Base-by-base conservation (phyloP, 2,329 filamentous ascomycete species). In the Cytospora schulzeri region DNA sequence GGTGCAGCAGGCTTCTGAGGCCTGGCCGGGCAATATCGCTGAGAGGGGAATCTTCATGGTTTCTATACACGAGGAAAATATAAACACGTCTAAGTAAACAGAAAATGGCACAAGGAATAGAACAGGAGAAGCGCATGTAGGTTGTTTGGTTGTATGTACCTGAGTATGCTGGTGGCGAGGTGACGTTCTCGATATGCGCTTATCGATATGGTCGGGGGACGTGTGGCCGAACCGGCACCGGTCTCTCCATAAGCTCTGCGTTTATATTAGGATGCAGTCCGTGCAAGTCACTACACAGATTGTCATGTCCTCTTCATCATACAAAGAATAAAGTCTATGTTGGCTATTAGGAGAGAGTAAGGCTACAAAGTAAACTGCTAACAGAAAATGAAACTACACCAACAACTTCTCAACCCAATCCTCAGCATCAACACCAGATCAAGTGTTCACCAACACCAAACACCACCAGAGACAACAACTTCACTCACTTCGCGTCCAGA, bases 1-100 rank as follows among this genome's bases (percentile, higher is more conserved):
- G 26, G 88, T 92, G 73, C 89, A 91, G 76, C 90, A 92, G 17
- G 84, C 81, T 73, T 81, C 78, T 28, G 62, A 62, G 4, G 65
- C 31, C 60, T 62, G 5, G 29, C 60, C 60, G 12, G 60, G 60
- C 52, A 62, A 28, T 41, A 62, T 62, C 4, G 52, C 52, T 28
- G 60, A 62, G 3, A 62, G 60, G 22, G 60, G 52, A 15, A 62
- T 62, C 52, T 62, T 62, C 59, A 70, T 68, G 51, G n/a, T 38
- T 35, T 29, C 4, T 45, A 33, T 2, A 35, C 29, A 57, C 35
- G 31, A 22, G 0, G 29, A 31, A 9, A 9, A 31, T 4, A 31
- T 9, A 31, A 31, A 31, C 29, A 31, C 4, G 4, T 5, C 29
- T 31, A 9, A 51, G 11, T 22, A 6, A 2, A 52, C 12, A 52